Percentiles rank a stretch among this genome's conserved stretches.
phyloP scores from a whole-genome alignment of 306 rosid genomes.

The Purshia tridentata region DNA sequence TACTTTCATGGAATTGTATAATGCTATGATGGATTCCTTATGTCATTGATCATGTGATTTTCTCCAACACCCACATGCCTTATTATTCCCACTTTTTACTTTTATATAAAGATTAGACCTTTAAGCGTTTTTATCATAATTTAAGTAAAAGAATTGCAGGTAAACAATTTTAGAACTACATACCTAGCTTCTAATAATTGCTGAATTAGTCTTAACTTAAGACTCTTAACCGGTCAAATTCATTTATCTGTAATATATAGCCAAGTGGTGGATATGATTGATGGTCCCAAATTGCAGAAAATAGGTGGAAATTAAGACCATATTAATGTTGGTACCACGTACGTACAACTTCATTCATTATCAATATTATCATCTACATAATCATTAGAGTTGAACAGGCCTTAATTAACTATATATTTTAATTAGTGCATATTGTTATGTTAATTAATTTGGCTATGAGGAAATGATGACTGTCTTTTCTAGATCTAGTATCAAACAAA shows the following conservation, averaged over 20 bases:
- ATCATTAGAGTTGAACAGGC: constrained; percentile 31
- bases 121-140: not conserved
- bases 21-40: constrained; percentile 18
- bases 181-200: not conserved
- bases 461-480: constrained; percentile 56
- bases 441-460: constrained; percentile 28
- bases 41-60: constrained; percentile 52
- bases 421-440: not conserved
- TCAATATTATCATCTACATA: constrained; percentile 44
- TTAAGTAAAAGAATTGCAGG: not conserved
- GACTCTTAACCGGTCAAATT: no score
- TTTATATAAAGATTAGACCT: constrained; percentile 28
- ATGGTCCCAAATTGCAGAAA: constrained; percentile 15
- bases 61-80: constrained; percentile 51
- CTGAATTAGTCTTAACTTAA: not conserved
- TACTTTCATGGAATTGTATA: constrained; percentile 33
- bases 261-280: constrained; percentile 9
- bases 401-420: constrained; percentile 5
- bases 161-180: not conserved
- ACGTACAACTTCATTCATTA: constrained; percentile 22
- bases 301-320: constrained; percentile 29
- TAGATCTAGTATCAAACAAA: constrained; percentile 42
- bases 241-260: not conserved
- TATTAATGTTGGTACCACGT: constrained; percentile 25
- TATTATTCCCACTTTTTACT: constrained; percentile 33